Evolutionary conservation across 2,329 filamentous ascomycete species (phyloP).

Genomic region (Fonsecaea pedrosoi): DNA sequence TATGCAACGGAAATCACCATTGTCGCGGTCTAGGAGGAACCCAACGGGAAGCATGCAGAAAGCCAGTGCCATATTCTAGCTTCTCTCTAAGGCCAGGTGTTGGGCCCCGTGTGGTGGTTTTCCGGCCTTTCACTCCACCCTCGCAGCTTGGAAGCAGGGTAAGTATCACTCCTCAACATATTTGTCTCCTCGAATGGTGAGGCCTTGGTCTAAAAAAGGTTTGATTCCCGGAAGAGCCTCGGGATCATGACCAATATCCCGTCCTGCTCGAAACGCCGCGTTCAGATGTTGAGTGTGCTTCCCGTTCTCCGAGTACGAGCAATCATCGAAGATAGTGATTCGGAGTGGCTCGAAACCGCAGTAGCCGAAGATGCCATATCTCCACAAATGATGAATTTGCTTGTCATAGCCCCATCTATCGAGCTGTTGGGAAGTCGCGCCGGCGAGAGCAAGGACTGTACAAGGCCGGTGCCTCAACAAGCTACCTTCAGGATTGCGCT

Average conservation of each 20-base stretch:
- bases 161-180: not conserved
- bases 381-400: constrained; percentile 23
- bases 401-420: constrained; percentile 25
- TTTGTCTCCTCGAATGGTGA: constrained; percentile 19
- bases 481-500: constrained; percentile 22
- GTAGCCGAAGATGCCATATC: constrained; percentile 25
- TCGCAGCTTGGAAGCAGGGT: not conserved
- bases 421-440: constrained; percentile 18
- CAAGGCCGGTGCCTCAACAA: constrained; percentile 14
- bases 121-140: not conserved
- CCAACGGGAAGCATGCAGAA: not conserved
- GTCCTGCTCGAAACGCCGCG: constrained; percentile 18
- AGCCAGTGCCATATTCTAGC: not conserved
- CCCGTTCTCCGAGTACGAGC: constrained; percentile 10
- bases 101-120: not conserved
- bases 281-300: constrained; percentile 15
- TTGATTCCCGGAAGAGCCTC: constrained; percentile 20
- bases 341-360: constrained; percentile 25
- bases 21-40: not conserved
- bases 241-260: constrained; percentile 17
- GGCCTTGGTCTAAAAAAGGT: constrained; percentile 17
- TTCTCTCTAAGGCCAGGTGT: not conserved
- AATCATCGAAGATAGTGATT: constrained; percentile 25
- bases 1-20: not conserved
- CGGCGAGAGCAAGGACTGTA: constrained; percentile 20